A percentile compares a stretch with the other conserved stretches of the same genome.
phyloP scores from a whole-genome alignment of 768 basidiomycete genomes.

The Boletus barrowsii region DNA sequence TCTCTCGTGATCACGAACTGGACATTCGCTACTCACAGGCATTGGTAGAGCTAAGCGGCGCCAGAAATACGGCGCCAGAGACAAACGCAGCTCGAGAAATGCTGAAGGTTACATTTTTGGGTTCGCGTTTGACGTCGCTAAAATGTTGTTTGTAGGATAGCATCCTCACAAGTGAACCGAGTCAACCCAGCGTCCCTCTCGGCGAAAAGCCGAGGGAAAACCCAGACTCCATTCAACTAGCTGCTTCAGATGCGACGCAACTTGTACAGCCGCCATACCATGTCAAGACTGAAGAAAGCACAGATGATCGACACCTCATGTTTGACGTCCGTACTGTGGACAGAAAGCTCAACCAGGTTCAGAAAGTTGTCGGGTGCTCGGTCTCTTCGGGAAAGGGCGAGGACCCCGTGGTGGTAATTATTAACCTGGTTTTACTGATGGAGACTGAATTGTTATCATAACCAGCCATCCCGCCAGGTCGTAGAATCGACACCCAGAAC shows the following conservation, averaged over 20 bases:
- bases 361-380: neutral
- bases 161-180: neutral
- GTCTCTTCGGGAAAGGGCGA: constrained; percentile 3
- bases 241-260: neutral
- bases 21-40: constrained; percentile 1
- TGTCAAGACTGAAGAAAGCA: neutral
- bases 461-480: constrained; percentile 9
- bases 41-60: neutral
- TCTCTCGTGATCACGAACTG: neutral
- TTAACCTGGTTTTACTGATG: neutral
- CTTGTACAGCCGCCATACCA: neutral
- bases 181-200: constrained; percentile 12
- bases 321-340: neutral
- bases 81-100: neutral
- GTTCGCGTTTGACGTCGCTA: neutral
- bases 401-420: constrained; percentile 9
- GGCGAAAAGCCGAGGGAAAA: constrained; percentile 34
- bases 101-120: constrained; percentile 14
- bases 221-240: constrained; percentile 14
- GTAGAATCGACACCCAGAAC: constrained; percentile 16
- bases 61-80: neutral
- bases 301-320: neutral
- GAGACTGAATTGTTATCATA: neutral
- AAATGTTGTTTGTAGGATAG: constrained; percentile 5
- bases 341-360: neutral